Evolutionary conservation across 1,284 basidiomycete species (phyloP), one percentile per base, ranked within the genome.

Genomic region (Cronartium ribicola): DNA sequence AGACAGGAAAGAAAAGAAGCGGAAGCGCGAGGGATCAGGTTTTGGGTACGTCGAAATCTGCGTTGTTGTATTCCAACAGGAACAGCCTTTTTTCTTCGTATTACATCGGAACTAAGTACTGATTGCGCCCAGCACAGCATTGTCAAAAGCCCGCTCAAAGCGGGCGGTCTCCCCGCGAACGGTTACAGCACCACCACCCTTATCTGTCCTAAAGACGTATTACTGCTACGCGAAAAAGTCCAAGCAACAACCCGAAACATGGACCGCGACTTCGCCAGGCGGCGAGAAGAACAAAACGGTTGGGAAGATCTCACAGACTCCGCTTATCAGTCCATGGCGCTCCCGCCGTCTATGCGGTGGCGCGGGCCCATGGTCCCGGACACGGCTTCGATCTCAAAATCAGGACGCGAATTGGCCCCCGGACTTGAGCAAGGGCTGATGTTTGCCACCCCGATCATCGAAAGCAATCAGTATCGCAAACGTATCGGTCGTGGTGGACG

Each of bases 301-400:
- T 94, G 92, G 89, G 92, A 95, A 78, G 92, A 95, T 79, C 85
- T 85, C 68, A 86, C 91, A 76, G 91, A 94, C 82, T 88, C 90
- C 88, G 87, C 86, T 77, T 88, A 75, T 89, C 90, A 87, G 88
- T 90, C 82, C 29, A 76, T 82, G 20, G 80, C 80, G 4, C 68
- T 81, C 83, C 84, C 78, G 79, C 88, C 61, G 79, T 84, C 83
- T 82, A 74, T 81, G 77, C 48, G 79, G 81, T 79, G 81, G 83
- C 74, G 81, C 81, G 76, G 82, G 11, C 74, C 82, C 67, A 78
- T 78, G 13, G 75, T 79, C 22, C 81, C 82, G 78, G 81, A 77
- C 79, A 76, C 76, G 63, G 66, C 77, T 48, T 81, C 55, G 75
- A 81, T 7, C 77, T 83, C 22, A 79, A 82, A 69, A 66, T 78